Evolutionary conservation across 2,329 filamentous ascomycete species (phyloP).

Genomic region (Cordyceps militaris): DNA sequence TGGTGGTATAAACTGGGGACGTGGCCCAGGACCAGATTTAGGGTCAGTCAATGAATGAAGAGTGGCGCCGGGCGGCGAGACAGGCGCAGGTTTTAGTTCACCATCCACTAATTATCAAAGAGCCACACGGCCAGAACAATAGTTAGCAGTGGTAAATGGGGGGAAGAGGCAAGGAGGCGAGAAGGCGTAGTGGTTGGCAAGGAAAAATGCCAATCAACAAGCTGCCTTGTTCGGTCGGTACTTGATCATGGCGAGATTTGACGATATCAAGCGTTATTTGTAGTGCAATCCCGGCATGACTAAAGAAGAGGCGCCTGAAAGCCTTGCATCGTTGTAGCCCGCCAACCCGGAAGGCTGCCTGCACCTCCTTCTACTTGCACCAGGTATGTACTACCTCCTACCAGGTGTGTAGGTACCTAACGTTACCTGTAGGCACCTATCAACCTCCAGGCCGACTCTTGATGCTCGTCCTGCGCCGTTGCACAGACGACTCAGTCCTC

Average conservation of each 20-base stretch:
- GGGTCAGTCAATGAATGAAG: neutral
- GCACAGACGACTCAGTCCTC: neutral
- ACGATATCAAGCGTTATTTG: neutral
- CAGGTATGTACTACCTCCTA: neutral
- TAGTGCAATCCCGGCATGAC: neutral
- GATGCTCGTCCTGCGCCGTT: neutral
- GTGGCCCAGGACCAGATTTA: neutral
- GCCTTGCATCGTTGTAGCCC: neutral
- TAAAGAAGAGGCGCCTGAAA: neutral
- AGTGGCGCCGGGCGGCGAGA: conserved; percentile 1
- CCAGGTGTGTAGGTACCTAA: too few relatives aligned
- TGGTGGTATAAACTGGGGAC: neutral
- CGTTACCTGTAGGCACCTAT: too few relatives aligned
- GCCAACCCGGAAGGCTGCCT: neutral
- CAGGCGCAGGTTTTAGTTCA: neutral
- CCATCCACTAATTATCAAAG: neutral
- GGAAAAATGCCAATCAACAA: neutral
- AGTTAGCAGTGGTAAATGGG: neutral
- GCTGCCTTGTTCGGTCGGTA: neutral
- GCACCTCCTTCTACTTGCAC: neutral
- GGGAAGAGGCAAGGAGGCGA: neutral
- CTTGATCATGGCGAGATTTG: neutral
- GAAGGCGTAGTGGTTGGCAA: neutral
- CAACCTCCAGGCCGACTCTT: too few relatives aligned
- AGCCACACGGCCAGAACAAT: neutral